Conservation (phyloP, 75 land plant genomes). For the Cryptomeria japonica region DNA sequence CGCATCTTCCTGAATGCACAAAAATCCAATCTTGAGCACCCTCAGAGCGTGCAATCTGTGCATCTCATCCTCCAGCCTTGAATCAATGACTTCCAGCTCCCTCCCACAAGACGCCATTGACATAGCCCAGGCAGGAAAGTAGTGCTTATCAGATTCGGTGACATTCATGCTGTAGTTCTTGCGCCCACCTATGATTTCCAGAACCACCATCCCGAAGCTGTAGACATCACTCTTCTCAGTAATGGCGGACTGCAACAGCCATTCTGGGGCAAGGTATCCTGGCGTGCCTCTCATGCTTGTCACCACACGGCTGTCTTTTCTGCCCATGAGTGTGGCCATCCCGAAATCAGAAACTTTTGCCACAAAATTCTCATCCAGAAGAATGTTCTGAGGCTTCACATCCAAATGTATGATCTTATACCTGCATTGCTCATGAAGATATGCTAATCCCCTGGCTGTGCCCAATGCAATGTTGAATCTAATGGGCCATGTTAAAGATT, state of each 20-base stretch:
- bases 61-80: not conserved
- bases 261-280: slow-evolving; percentile 57
- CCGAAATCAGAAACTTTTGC: slow-evolving; percentile 53
- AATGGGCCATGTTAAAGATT: slow-evolving; percentile 15
- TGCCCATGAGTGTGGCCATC: slow-evolving; percentile 33
- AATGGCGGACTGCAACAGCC: slow-evolving; percentile 12
- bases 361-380: slow-evolving; percentile 38
- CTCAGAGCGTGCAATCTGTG: not conserved
- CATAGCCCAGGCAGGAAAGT: slow-evolving; percentile 9
- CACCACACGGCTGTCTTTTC: slow-evolving; percentile 48
- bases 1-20: slow-evolving; percentile 39
- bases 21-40: slow-evolving; percentile 18
- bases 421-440: slow-evolving; percentile 22
- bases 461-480: slow-evolving; percentile 16
- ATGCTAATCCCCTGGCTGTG: slow-evolving; percentile 20
- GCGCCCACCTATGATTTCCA: slow-evolving; percentile 20
- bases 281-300: slow-evolving; percentile 48
- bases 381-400: slow-evolving; percentile 47
- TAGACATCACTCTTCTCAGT: slow-evolving; percentile 30
- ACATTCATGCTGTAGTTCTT: slow-evolving; percentile 4
- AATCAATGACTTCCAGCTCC: slow-evolving; percentile 10
- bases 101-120: not conserved
- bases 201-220: slow-evolving; percentile 32
- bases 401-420: slow-evolving; percentile 46
- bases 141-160: not conserved